Conservation (phyloP, 148 eudicot genomes). For the Amaranthus cruentus region DNA sequence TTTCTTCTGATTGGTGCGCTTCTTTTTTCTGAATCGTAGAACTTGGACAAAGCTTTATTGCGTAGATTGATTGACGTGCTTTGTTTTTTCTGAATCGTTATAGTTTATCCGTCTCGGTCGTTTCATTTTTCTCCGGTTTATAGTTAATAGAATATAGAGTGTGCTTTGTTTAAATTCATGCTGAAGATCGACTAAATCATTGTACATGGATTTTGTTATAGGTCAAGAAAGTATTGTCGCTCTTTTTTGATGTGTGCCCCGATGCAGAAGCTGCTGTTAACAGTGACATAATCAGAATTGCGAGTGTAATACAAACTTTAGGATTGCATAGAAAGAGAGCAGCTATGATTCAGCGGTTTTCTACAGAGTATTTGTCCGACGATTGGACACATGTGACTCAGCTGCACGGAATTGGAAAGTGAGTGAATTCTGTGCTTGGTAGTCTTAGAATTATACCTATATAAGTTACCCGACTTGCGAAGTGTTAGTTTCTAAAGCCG, state of each 20-base stretch:
- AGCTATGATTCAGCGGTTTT: constrained; percentile 48
- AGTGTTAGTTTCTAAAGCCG: background rate
- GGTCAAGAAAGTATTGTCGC: constrained; percentile 46
- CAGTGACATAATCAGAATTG: constrained; percentile 35
- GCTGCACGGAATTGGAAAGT: constrained; percentile 79
- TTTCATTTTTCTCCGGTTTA: background rate
- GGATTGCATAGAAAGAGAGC: constrained; percentile 66
- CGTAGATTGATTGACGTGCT: background rate
- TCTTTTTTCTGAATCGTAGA: background rate
- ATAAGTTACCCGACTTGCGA: background rate
- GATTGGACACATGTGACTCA: constrained; percentile 78
- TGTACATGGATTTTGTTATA: constrained; percentile 20
- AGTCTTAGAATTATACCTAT: background rate
- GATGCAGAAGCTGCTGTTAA: constrained; percentile 58
- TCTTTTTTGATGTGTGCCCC: constrained; percentile 60
- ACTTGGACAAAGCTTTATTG: background rate
- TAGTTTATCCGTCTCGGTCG: background rate
- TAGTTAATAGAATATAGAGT: background rate
- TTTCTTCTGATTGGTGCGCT: background rate
- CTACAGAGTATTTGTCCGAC: constrained; percentile 52
- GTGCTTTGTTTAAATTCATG: background rate
- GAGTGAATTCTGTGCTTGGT: constrained; percentile 20
- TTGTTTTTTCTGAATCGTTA: background rate
- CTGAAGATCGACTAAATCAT: background rate
- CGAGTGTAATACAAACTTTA: constrained; percentile 41